These are phyloP conservation scores for Allium cepa DNA, from an alignment of 106 monocot genomes.

Conservation along the genomic window DNA sequence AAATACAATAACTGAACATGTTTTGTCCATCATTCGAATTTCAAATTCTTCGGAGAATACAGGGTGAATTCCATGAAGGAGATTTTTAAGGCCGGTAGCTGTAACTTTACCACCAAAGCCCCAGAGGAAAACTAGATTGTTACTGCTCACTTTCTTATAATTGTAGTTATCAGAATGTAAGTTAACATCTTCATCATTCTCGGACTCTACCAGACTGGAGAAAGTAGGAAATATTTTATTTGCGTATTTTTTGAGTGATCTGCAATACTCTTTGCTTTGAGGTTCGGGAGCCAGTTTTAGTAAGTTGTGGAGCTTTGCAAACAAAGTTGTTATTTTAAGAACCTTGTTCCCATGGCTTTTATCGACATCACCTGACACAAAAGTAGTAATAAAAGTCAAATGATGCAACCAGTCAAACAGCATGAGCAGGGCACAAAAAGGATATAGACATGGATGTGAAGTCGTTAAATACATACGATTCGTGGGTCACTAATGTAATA, in stretches of 20 bases:
- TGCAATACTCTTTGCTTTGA: conserved; percentile 3
- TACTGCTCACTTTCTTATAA: conserved; percentile 19
- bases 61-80: conserved; percentile 25
- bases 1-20: conserved; percentile 55
- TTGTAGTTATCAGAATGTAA: not conserved
- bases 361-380: too few relatives aligned
- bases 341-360: conserved; percentile 56
- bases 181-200: conserved; percentile 11
- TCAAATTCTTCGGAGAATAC: conserved; percentile 63
- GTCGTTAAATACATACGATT: too few relatives aligned
- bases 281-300: conserved; percentile 5
- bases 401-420: too few relatives aligned
- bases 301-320: conserved; percentile 35
- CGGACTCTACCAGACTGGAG: conserved; percentile 18
- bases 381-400: too few relatives aligned
- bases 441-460: too few relatives aligned
- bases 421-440: too few relatives aligned
- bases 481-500: too few relatives aligned
- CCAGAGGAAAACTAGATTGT: conserved; percentile 54
- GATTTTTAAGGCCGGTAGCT: conserved; percentile 22
- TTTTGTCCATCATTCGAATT: conserved; percentile 40
- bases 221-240: conserved; percentile 37
- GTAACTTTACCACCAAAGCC: conserved; percentile 36
- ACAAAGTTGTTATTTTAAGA: conserved; percentile 47
- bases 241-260: conserved; percentile 21